Evolutionary conservation across 192 early-diverging fungal genomes (phyloP).

Genomic region (Backusella parvicylindrica): DNA sequence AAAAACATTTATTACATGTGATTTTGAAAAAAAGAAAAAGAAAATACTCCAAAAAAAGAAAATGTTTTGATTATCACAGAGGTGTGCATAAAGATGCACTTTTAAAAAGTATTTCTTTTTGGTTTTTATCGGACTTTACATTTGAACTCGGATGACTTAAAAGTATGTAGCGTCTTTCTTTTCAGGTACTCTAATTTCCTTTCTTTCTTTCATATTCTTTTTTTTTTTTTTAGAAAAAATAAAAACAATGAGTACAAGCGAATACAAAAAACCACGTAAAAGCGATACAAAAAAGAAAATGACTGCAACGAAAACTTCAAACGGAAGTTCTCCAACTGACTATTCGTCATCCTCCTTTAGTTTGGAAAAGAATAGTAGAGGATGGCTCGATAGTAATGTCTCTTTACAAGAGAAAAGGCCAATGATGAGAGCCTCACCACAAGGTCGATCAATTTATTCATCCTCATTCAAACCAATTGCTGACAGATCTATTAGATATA

Average conservation of each 20-base stretch:
- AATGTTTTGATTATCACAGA: neutral
- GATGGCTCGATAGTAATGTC: neutral
- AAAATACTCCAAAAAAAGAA: no score
- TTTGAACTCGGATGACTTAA: neutral
- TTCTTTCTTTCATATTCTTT: neutral
- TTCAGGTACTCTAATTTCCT: neutral
- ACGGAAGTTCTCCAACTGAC: neutral
- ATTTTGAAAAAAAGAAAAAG: no score
- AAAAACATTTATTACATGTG: no score
- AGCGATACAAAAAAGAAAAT: neutral
- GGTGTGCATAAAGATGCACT: neutral
- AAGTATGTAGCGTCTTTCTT: neutral
- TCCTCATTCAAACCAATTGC: neutral
- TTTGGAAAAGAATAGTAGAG: neutral
- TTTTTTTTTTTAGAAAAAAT: neutral
- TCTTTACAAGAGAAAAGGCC: neutral
- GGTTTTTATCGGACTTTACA: neutral
- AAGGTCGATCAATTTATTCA: neutral
- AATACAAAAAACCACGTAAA: neutral
- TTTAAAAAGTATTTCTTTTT: neutral
- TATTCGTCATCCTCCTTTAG: neutral
- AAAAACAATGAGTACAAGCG: neutral
- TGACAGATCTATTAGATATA: slow-evolving; percentile 9
- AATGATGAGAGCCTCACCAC: neutral
- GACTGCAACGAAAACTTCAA: neutral